Evolutionary conservation across 306 rosid genomes (phyloP).

Genomic region (Vigna reflexopilosa): DNA sequence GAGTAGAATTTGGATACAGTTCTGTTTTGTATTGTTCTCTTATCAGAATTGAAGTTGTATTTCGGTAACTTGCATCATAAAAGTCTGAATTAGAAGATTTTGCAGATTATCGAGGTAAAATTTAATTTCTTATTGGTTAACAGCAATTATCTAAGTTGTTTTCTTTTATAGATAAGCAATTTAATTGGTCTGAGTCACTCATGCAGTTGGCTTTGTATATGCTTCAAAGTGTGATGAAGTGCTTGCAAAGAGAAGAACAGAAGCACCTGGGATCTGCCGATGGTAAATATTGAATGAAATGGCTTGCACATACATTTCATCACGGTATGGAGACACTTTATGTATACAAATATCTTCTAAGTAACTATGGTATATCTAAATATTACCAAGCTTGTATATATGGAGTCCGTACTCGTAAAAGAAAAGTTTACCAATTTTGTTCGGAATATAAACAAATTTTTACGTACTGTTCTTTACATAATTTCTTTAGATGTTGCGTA

Average conservation of each 20-base stretch:
- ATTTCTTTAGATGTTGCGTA: no score
- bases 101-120: no score
- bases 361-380: constrained; percentile 40
- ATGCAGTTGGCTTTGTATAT: constrained; percentile 89
- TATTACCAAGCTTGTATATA: constrained; percentile 38
- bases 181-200: constrained; percentile 21
- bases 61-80: no score
- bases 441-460: neutral
- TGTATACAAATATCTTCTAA: constrained; percentile 18
- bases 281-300: constrained; percentile 51
- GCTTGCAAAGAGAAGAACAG: constrained; percentile 71
- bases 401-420: neutral
- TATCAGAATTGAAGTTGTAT: no score
- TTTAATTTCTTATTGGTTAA: no score
- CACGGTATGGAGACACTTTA: constrained; percentile 2
- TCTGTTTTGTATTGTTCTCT: no score
- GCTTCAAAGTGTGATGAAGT: constrained; percentile 79
- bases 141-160: no score
- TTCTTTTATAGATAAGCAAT: neutral
- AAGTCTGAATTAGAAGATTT: no score
- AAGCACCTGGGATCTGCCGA: constrained; percentile 83
- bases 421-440: constrained; percentile 1
- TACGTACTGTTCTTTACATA: no score
- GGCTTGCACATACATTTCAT: constrained; percentile 13
- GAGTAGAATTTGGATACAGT: no score